Evolutionary conservation across 2,329 filamentous ascomycete species (phyloP), one percentile per base, ranked within the genome.

Genomic region (Harringtonia aguacate): DNA sequence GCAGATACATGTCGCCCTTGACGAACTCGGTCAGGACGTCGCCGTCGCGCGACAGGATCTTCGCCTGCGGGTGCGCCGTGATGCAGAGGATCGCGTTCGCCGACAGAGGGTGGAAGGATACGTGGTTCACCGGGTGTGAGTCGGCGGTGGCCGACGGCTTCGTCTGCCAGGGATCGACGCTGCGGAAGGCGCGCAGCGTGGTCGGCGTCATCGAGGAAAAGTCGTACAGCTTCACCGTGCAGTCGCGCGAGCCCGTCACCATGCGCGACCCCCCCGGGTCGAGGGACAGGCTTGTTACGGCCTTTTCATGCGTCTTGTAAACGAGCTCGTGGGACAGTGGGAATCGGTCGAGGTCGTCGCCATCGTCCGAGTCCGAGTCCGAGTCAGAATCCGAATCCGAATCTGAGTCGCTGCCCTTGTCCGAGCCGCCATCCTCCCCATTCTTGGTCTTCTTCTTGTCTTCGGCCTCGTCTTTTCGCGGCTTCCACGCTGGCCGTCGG

Each of bases 1-100:
- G 77, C 52, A 98, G 67, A 56, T 98, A 98, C 89, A 97, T 97
- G 60, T 98, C 92, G 37, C 92, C 92, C 65, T 98, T 98, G 53
- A 88, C 83, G 52, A 95, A 97, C 57, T 95, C 88, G 1, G 83
- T 82, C 39, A 94, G 55, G 8, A 84, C 73, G 36, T 94, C 86
- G 33, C 92, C 92, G 65, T 98, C 90, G 56, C 92, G 80, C 54
- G 79, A 86, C 60, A 97, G 73, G 21, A 98, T 80, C 61, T 88
- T 89, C 13, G 90, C 86, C 61, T 97, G 90, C 2, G 90, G 82
- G 34, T 90, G 86, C 8, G 90, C 88, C 8, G 88, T 84, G 36
- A 97, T 72, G 53, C 92, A 94, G 29, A 98, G 76, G 48, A 98
- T 80, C 48, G 84, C 79, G 49, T 80, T 75, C 10, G 87, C 86